A percentile compares a stretch with the other conserved stretches of the same genome.
phyloP scores from a whole-genome alignment of 2,329 filamentous ascomycete species.

The Claviceps paspali region DNA sequence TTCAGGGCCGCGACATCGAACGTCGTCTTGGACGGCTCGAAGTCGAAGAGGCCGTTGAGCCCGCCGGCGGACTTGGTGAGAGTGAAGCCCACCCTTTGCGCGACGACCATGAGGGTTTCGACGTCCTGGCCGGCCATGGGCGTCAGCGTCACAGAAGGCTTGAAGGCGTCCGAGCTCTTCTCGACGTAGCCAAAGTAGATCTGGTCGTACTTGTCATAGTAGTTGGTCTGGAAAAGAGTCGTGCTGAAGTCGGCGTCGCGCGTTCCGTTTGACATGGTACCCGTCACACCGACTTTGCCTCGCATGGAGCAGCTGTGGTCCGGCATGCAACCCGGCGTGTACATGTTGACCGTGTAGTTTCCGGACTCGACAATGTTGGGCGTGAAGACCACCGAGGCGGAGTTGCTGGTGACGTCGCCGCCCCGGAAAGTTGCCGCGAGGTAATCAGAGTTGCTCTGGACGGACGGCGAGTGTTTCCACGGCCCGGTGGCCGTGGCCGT shows the following conservation, averaged over 20 bases:
- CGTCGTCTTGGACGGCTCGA: constrained; percentile 42
- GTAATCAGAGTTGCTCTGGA: constrained; percentile 59
- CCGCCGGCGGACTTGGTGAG: constrained; percentile 60
- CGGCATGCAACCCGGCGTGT: constrained; percentile 77
- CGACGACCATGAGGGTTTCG: constrained; percentile 61
- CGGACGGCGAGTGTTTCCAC: constrained; percentile 56
- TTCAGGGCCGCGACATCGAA: constrained; percentile 48
- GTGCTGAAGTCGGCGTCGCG: constrained; percentile 35
- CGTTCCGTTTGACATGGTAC: constrained; percentile 42
- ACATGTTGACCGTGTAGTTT: constrained; percentile 81
- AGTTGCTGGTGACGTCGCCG: constrained; percentile 35
- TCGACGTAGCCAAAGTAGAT: constrained; percentile 81
- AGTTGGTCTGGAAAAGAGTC: constrained; percentile 75
- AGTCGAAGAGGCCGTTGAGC: constrained; percentile 84
- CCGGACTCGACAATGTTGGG: constrained; percentile 81
- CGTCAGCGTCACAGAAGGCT: constrained; percentile 63
- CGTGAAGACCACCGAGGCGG: constrained; percentile 58
- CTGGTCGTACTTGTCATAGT: constrained; percentile 92
- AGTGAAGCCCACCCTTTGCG: constrained; percentile 69
- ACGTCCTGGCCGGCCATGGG: constrained; percentile 50
- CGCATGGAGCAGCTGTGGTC: constrained; percentile 63
- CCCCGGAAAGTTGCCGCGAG: constrained; percentile 53
- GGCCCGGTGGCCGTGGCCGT: constrained; percentile 54
- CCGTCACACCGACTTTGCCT: constrained; percentile 71
- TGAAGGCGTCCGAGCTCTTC: constrained; percentile 55